Base-by-base conservation (phyloP, 2,329 filamentous ascomycete genomes). In the Fusarium gaditjirri region DNA sequence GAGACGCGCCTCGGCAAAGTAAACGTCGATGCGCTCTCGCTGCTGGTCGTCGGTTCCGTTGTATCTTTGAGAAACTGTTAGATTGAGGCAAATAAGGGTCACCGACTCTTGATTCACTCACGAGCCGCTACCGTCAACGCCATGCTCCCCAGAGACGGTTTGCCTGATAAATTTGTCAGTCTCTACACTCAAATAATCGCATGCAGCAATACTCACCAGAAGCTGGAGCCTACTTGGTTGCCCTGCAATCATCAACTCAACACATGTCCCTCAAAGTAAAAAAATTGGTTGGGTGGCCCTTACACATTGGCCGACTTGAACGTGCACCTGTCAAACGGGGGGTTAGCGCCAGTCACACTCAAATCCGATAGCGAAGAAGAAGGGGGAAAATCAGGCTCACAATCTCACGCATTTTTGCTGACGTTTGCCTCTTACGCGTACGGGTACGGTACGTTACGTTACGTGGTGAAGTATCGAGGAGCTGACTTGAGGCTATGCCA, bases 221-320 rank as follows among this genome's bases (percentile, higher is more conserved):
- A 99, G 86, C 96, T 95, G 89, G 96, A 95, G 94, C 96, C 96
- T 80, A 98, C 97, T 93, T 99, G 96, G 93, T 99, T 98, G 91
- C 96, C 96, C 95, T 98, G 80, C 62, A 70, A 78, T 64, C 61
- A 65, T 65, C 42, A 65, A 63, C 44, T 68, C 65, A 68, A 56
- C 50, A 72, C 54, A 53, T 69, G 23, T 55, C 46, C 62, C 60
- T 53, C 65, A 56, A 52, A 33, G 9, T 31, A 53, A 68, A 66
- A 65, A 64, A 64, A 43, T 42, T 80, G 86, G 78, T 84, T 81
- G 78, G 44, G 56, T 29, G 70, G 54, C 50, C 86, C 86, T 86
- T 87, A 98, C 95, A 89, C 96, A 98, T 91, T 99, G 96, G 86
- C 96, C 96, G 90, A 96, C 98, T 89, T 99, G 96, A 81, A 99